Evolutionary conservation across 225 moss, liverwort and hornwort species (phyloP).

Genomic region (Marchantia paleacea): DNA sequence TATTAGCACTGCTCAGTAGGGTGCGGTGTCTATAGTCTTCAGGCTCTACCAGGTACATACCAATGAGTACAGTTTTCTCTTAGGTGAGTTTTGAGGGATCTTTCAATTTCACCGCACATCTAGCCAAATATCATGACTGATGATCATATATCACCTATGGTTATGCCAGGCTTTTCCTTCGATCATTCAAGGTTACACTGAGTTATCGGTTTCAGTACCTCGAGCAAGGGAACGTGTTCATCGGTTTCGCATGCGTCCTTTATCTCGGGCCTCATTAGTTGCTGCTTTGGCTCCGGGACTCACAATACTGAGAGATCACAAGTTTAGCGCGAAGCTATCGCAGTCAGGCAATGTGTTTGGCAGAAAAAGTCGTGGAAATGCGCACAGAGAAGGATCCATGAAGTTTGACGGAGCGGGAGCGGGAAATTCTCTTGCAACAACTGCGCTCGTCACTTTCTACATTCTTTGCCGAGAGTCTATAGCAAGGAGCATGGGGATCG

Average conservation of each 20-base stretch:
- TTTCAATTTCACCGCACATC: background rate
- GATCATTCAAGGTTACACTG: constrained; percentile 70
- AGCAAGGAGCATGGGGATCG: constrained; percentile 61
- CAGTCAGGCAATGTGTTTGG: background rate
- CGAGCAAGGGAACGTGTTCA: constrained; percentile 63
- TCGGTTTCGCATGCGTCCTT: constrained; percentile 89
- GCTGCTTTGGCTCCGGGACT: constrained; percentile 70
- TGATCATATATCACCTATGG: background rate
- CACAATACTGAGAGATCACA: constrained; percentile 41
- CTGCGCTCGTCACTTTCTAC: constrained; percentile 77
- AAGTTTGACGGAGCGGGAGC: constrained; percentile 38
- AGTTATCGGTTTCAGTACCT: constrained; percentile 71
- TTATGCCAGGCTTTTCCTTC: constrained; percentile 65
- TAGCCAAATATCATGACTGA: background rate
- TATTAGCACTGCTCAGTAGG: background rate
- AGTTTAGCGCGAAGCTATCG: constrained; percentile 15
- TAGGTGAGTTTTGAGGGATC: background rate
- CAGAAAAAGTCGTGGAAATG: background rate
- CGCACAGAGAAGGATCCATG: constrained; percentile 9
- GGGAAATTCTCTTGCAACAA: constrained; percentile 68
- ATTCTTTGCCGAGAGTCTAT: constrained; percentile 83
- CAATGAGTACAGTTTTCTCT: background rate
- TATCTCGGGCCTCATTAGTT: constrained; percentile 70
- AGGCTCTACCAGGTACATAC: too few species aligned
- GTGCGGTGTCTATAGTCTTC: too few species aligned